A percentile compares a stretch with the other conserved stretches of the same genome.
phyloP scores from a whole-genome alignment of 108 stramenopile genomes.

The Skeletonema tropicum region DNA sequence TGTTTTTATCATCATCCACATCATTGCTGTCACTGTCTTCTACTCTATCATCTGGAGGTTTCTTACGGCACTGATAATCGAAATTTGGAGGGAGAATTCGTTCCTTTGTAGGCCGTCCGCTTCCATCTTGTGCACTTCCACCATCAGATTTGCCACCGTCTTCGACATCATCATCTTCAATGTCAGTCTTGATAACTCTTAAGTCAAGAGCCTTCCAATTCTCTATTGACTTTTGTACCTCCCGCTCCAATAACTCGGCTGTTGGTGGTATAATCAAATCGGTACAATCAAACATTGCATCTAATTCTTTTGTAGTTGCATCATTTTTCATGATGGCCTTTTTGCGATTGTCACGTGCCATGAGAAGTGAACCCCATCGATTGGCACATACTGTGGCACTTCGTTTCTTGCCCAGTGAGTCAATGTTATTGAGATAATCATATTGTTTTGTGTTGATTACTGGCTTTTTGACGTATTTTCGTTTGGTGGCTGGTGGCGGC shows the following conservation, averaged over 20 bases:
- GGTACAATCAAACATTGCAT: constrained; percentile 67
- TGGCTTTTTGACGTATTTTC: not conserved
- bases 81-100: constrained; percentile 40
- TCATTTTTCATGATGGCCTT: not conserved
- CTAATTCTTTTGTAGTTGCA: constrained; percentile 3
- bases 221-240: constrained; percentile 27
- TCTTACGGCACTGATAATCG: constrained; percentile 37
- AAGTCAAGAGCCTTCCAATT: constrained; percentile 67
- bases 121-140: constrained; percentile 19
- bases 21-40: not conserved
- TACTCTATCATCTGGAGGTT: not conserved
- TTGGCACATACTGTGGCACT: constrained; percentile 32
- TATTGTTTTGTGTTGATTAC: not conserved
- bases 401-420: constrained; percentile 22
- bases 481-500: not conserved
- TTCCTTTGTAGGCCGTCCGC: constrained; percentile 25
- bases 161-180: constrained; percentile 11
- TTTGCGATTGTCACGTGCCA: constrained; percentile 10
- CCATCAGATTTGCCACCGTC: not conserved
- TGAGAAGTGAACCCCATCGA: constrained; percentile 25
- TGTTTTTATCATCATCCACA: not conserved
- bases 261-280: constrained; percentile 52
- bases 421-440: not conserved
- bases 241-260: constrained; percentile 45
- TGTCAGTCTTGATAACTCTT: constrained; percentile 21